Percentiles rank a stretch among this genome's conserved stretches.
Conservation (phyloP, 495 filamentous ascomycete species). For the Extremus antarcticus region DNA sequence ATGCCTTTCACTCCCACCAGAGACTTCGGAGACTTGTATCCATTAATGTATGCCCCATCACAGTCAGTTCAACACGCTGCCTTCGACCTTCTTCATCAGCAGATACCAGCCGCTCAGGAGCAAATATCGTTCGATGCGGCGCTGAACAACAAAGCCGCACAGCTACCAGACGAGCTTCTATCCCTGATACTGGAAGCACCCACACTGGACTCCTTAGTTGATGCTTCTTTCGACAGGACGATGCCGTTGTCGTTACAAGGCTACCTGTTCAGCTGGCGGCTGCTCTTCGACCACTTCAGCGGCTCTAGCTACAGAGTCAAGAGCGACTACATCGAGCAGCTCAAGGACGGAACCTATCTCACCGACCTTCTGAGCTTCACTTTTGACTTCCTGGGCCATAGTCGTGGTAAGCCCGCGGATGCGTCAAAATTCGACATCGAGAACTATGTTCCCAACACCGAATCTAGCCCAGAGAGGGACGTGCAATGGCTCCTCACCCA, state of each 20-base stretch:
- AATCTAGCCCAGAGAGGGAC: constrained; percentile 52
- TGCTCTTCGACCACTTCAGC: constrained; percentile 79
- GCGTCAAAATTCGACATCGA: constrained; percentile 56
- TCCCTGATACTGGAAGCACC: constrained; percentile 38
- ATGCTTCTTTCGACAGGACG: constrained; percentile 35
- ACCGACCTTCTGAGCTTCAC: constrained; percentile 61
- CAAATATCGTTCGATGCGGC: constrained; percentile 73
- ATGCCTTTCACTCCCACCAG: constrained; percentile 44
- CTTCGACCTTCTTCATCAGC: constrained; percentile 66
- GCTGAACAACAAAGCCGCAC: constrained; percentile 56
- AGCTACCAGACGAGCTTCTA: constrained; percentile 38
- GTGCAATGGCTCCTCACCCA: constrained; percentile 76
- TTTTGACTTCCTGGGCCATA: constrained; percentile 71
- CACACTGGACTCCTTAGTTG: constrained; percentile 30
- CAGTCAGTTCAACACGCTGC: constrained; percentile 64
- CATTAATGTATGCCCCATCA: constrained; percentile 65
- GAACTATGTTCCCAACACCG: constrained; percentile 50
- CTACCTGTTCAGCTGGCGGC: constrained; percentile 84
- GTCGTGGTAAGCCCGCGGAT: constrained; percentile 56
- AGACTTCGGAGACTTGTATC: constrained; percentile 50
- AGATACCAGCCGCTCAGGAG: constrained; percentile 66
- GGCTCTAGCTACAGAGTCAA: constrained; percentile 68
- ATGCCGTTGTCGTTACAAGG: constrained; percentile 48
- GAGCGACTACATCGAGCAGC: constrained; percentile 60
- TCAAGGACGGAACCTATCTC: constrained; percentile 64